phyloP scores from a whole-genome alignment of 2,329 filamentous ascomycete genomes.

The Botrytis galanthina region DNA sequence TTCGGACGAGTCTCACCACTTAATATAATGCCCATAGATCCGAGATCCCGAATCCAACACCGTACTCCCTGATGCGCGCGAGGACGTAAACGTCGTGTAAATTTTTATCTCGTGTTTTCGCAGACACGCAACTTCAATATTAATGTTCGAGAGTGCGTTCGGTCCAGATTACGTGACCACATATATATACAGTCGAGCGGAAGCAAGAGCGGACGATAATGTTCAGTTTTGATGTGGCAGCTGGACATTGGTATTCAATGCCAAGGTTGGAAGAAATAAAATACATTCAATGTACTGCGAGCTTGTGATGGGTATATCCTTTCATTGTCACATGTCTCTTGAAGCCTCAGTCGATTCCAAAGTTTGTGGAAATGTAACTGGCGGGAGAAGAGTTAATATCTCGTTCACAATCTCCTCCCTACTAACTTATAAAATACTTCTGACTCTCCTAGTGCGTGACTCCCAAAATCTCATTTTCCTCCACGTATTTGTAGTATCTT shows the following conservation, averaged over 20 bases:
- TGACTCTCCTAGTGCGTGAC: constrained; percentile 14
- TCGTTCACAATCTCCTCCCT: not conserved
- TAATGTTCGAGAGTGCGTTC: not conserved
- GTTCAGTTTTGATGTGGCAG: not conserved
- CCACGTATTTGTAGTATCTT: constrained; percentile 43
- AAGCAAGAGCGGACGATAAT: not conserved
- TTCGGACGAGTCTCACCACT: constrained; percentile 5
- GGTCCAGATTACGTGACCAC: not conserved
- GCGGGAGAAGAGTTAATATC: not conserved
- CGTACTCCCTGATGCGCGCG: not conserved
- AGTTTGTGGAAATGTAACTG: not conserved
- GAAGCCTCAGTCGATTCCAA: not conserved
- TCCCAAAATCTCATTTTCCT: constrained; percentile 28
- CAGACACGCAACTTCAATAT: not conserved
- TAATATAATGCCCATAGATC: not conserved
- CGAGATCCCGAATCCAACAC: not conserved
- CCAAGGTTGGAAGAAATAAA: not conserved
- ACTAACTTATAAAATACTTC: too few relatives aligned
- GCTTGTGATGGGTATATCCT: not conserved
- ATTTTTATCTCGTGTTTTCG: not conserved
- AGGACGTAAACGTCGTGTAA: not conserved
- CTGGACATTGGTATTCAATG: not conserved
- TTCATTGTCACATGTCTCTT: not conserved
- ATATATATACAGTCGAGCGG: not conserved
- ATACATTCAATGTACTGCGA: not conserved